phyloP scores from a whole-genome alignment of 257 asterid genomes.

The Primulina eburnea region DNA sequence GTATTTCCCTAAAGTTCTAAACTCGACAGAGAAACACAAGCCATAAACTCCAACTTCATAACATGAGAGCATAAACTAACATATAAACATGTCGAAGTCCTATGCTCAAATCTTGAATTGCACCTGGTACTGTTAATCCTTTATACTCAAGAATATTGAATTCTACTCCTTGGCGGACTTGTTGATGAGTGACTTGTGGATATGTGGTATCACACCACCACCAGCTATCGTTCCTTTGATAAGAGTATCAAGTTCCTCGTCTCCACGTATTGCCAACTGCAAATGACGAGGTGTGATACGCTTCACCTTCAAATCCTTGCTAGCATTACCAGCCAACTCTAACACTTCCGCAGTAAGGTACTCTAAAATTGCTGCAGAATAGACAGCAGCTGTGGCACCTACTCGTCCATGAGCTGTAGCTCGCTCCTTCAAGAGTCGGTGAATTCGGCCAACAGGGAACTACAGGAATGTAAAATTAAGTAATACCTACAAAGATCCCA shows the following conservation, averaged over 20 bases:
- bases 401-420: slow-evolving; percentile 47
- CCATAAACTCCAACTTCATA: not conserved
- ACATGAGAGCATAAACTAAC: not conserved
- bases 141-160: slow-evolving; percentile 2
- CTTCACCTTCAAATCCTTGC: slow-evolving; percentile 49
- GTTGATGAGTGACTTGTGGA: slow-evolving; percentile 53
- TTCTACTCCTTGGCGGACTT: slow-evolving; percentile 43
- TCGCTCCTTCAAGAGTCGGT: slow-evolving; percentile 43
- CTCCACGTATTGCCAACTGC: slow-evolving; percentile 50
- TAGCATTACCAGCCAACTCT: slow-evolving; percentile 53
- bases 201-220: slow-evolving; percentile 52
- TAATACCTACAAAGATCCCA: not conserved
- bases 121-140: not conserved
- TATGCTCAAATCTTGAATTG: slow-evolving; percentile 24
- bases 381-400: slow-evolving; percentile 49
- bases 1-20: not conserved
- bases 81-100: slow-evolving; percentile 12
- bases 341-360: slow-evolving; percentile 43
- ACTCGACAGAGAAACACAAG: not conserved
- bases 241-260: slow-evolving; percentile 46
- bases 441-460: slow-evolving; percentile 56
- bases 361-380: slow-evolving; percentile 46
- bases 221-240: slow-evolving; percentile 50
- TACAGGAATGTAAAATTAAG: slow-evolving; percentile 9
- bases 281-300: slow-evolving; percentile 51